phyloP scores from a whole-genome alignment of 2,329 filamentous ascomycete genomes.

The Apiospora sp. region DNA sequence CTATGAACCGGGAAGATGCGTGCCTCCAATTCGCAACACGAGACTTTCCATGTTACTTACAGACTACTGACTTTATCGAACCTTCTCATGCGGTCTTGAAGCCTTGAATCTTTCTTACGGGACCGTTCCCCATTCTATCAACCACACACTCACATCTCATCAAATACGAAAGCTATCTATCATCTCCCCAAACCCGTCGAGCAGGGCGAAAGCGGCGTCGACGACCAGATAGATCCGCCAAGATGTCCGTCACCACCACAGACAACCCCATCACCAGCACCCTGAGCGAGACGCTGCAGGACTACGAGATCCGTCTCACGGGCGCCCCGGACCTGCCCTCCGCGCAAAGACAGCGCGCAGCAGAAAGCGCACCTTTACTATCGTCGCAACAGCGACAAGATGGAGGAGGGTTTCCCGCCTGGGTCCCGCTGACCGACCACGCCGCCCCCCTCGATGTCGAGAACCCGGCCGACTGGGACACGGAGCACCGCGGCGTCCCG shows the following conservation, averaged over 20 bases:
- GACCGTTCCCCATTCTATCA: too few species aligned
- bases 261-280: conserved; percentile 36
- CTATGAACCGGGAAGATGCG: neutral
- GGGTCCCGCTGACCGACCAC: conserved; percentile 35
- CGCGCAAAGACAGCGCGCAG: neutral
- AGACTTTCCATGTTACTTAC: neutral
- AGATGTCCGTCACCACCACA: conserved; percentile 36
- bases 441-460: conserved; percentile 28
- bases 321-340: conserved; percentile 29
- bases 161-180: neutral
- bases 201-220: neutral
- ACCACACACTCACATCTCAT: neutral
- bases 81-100: neutral
- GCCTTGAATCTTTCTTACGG: neutral
- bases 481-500: conserved; percentile 38
- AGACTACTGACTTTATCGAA: neutral
- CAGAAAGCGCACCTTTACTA: neutral
- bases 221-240: neutral
- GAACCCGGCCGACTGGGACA: conserved; percentile 38
- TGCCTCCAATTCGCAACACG: conserved; percentile 3
- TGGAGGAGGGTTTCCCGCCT: conserved; percentile 24
- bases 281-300: conserved; percentile 34
- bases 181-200: neutral
- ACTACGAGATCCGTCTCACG: conserved; percentile 42
- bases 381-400: neutral